Conservation (phyloP, 1,284 basidiomycete species). For the Laetiporus sulphureus region DNA sequence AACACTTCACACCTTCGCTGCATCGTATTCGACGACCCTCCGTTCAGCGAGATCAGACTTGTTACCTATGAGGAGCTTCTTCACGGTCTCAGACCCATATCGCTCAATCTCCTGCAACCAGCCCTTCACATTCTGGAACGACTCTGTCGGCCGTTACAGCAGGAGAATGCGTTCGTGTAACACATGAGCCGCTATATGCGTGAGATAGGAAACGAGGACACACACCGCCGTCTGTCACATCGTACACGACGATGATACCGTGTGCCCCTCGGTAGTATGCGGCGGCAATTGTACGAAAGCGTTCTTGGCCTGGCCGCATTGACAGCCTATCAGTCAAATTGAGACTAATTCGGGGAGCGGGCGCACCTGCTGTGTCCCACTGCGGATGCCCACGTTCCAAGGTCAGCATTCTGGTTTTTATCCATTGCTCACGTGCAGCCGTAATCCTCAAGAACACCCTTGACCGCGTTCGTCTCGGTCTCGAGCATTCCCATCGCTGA, state of each 20-base stretch:
- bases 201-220: conserved; percentile 2
- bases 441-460: too few species aligned
- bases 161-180: background rate
- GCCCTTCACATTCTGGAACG: conserved; percentile 98
- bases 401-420: too few species aligned
- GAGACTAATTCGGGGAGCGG: too few species aligned
- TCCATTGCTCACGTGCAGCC: too few species aligned
- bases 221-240: conserved; percentile 94
- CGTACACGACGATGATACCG: conserved; percentile 98
- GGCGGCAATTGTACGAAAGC: conserved; percentile 97
- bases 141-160: too few species aligned
- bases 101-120: conserved; percentile 99
- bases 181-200: background rate
- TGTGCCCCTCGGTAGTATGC: conserved; percentile 97
- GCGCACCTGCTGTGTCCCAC: conserved; percentile 92
- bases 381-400: conserved; percentile 25
- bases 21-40: conserved; percentile 96
- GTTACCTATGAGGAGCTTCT: conserved; percentile 97
- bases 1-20: conserved; percentile 70
- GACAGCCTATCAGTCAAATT: too few species aligned
- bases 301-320: conserved; percentile 69
- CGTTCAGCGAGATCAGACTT: conserved; percentile 95
- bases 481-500: background rate
- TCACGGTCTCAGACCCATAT: conserved; percentile 97
- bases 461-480: too few species aligned